A percentile compares a stretch with the other conserved stretches of the same genome.
Evolutionary conservation across 306 rosid genomes (phyloP).

Genomic region (Acmispon strigosus): DNA sequence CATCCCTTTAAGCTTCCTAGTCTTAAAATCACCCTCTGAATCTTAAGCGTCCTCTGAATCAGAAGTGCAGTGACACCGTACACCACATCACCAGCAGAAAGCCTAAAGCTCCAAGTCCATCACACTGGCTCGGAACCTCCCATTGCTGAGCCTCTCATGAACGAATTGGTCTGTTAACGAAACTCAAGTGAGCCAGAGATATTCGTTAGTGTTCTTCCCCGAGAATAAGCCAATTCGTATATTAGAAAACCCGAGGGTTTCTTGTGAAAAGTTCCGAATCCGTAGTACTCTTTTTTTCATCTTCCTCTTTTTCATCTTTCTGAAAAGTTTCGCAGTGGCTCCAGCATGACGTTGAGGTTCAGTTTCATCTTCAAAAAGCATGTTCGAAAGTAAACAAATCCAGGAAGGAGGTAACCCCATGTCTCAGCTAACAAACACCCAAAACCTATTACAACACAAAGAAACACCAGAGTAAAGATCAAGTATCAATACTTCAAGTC

Average conservation of each 20-base stretch:
- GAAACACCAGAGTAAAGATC: too few species aligned
- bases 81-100: constrained; percentile 96
- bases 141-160: constrained; percentile 83
- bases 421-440: too few species aligned
- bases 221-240: constrained; percentile 72
- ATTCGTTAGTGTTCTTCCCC: constrained; percentile 81
- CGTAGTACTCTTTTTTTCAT: constrained; percentile 64
- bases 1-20: too few species aligned
- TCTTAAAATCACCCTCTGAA: too few species aligned
- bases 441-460: too few species aligned
- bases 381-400: too few species aligned
- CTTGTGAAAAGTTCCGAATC: constrained; percentile 84
- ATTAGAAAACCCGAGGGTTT: constrained; percentile 93
- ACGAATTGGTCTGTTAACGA: constrained; percentile 87
- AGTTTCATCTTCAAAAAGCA: too few species aligned
- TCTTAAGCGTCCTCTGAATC: too few species aligned
- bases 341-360: too few species aligned
- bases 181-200: constrained; percentile 83
- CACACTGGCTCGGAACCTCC: constrained; percentile 81
- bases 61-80: constrained; percentile 83
- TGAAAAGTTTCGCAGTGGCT: constrained; percentile 43
- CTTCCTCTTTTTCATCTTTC: constrained; percentile 60
- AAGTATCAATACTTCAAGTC: too few species aligned
- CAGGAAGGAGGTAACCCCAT: too few species aligned
- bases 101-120: constrained; percentile 92